Evolutionary conservation across 176 grass and related monocot species (phyloP).

Genomic region (Ampelocalamus luodianensis): DNA sequence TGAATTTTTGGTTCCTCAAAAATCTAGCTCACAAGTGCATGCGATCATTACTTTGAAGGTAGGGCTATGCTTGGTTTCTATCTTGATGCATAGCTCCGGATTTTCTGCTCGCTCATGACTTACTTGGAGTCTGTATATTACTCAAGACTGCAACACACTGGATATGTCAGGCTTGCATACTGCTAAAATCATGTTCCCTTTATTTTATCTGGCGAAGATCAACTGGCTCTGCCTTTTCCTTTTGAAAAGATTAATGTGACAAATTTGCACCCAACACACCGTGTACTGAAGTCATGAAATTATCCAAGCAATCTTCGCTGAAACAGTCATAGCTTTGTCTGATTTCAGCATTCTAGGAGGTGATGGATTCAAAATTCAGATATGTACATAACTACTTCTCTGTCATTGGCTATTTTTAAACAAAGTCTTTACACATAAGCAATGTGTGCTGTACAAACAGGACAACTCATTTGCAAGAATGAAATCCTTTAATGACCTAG

Average conservation of each 20-base stretch:
- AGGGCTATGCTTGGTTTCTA: background rate
- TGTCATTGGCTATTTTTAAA: background rate
- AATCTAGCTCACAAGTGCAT: background rate
- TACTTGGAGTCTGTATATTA: constrained; percentile 27
- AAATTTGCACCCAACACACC: background rate
- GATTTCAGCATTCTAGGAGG: background rate
- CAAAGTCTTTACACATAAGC: background rate
- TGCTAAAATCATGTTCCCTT: background rate
- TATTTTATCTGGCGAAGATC: constrained; percentile 11
- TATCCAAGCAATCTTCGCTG: background rate
- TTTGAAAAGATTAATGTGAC: background rate
- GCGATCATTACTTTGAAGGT: constrained; percentile 5
- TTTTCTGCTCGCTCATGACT: background rate
- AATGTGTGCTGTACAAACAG: background rate
- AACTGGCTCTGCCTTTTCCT: background rate
- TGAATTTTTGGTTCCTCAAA: background rate
- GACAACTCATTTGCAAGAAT: background rate
- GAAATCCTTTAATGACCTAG: background rate
- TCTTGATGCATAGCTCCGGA: background rate
- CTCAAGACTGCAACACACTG: background rate
- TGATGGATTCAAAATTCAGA: constrained; percentile 34
- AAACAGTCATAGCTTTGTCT: background rate
- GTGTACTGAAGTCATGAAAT: background rate
- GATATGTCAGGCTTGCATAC: background rate
- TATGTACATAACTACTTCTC: constrained; percentile 23